phyloP scores from a whole-genome alignment of 257 asterid genomes.

The Gentiana straminea region DNA sequence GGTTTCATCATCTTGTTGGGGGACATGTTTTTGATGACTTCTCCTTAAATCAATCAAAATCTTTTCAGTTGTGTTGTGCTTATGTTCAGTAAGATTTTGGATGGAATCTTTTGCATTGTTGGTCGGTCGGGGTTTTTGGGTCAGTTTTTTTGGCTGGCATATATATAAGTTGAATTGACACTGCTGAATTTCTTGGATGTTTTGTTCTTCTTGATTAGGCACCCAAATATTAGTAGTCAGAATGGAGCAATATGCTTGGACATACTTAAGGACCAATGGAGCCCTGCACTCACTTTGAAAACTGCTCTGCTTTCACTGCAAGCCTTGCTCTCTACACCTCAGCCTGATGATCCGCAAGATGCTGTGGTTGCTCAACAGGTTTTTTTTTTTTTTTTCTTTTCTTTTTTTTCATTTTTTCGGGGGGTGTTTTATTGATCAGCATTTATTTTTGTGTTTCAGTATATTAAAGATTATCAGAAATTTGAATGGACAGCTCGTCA shows the following conservation, averaged over 20 bases:
- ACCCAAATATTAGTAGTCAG: conserved; percentile 98
- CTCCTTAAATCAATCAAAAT: neutral
- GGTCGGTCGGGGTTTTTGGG: no score
- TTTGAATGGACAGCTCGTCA: conserved; percentile 84
- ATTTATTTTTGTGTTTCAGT: conserved; percentile 27
- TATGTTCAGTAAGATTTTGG: no score
- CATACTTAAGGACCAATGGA: conserved; percentile 97
- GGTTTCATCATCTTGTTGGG: no score
- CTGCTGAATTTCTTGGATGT: neutral
- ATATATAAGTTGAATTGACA: no score
- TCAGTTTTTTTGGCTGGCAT: no score
- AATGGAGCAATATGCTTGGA: conserved; percentile 99
- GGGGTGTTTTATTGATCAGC: neutral
- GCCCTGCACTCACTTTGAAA: conserved; percentile 93
- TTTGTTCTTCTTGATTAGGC: conserved; percentile 42
- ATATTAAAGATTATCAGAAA: conserved; percentile 58
- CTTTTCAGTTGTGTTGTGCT: no score
- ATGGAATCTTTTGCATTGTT: no score
- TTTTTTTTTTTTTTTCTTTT: no score
- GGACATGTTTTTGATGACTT: neutral
- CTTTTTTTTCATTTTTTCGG: neutral
- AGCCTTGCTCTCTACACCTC: conserved; percentile 90
- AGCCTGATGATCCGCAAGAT: conserved; percentile 96
- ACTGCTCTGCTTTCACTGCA: conserved; percentile 94
- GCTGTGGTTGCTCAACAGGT: conserved; percentile 98